phyloP scores from a whole-genome alignment of 306 rosid species.

The Quercus wislizeni region DNA sequence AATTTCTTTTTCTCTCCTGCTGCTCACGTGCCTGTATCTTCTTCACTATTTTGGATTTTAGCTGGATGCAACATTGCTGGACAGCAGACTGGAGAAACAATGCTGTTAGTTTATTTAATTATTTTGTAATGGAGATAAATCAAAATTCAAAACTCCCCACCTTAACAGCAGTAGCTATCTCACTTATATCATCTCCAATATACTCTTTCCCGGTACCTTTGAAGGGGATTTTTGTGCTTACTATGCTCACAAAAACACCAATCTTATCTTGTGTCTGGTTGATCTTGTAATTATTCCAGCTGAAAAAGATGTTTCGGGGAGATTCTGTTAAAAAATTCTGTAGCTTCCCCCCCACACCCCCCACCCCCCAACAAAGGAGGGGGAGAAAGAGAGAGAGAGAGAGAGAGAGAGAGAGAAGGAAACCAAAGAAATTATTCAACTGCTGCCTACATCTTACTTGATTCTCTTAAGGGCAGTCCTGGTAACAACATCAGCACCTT shows the following conservation, averaged over 20 bases:
- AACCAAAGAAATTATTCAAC: neutral
- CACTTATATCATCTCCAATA: conserved; percentile 95
- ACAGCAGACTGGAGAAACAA: conserved; percentile 67
- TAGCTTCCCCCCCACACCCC: neutral
- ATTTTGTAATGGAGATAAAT: conserved; percentile 1
- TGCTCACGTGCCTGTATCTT: conserved; percentile 96
- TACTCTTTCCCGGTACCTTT: conserved; percentile 98
- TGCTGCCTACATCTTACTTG: conserved; percentile 49
- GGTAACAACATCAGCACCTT: conserved; percentile 98
- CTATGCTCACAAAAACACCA: conserved; percentile 90
- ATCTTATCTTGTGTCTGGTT: conserved; percentile 92
- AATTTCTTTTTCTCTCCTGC: conserved; percentile 91
- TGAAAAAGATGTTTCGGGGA: conserved; percentile 27
- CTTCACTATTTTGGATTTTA: conserved; percentile 88
- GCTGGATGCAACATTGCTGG: conserved; percentile 94
- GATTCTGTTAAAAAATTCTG: neutral
- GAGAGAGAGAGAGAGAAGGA: too few relatives aligned
- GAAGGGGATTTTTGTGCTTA: conserved; percentile 97
- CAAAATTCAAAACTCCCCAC: conserved; percentile 36
- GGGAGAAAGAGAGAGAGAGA: neutral
- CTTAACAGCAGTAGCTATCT: conserved; percentile 95
- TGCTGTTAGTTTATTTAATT: conserved; percentile 24
- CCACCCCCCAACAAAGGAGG: neutral
- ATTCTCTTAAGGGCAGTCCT: conserved; percentile 92
- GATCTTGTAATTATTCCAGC: conserved; percentile 94